Percentiles rank a stretch among this genome's conserved stretches.
phyloP scores from a whole-genome alignment of 768 basidiomycete genomes.

The Termitomyces sp. region DNA sequence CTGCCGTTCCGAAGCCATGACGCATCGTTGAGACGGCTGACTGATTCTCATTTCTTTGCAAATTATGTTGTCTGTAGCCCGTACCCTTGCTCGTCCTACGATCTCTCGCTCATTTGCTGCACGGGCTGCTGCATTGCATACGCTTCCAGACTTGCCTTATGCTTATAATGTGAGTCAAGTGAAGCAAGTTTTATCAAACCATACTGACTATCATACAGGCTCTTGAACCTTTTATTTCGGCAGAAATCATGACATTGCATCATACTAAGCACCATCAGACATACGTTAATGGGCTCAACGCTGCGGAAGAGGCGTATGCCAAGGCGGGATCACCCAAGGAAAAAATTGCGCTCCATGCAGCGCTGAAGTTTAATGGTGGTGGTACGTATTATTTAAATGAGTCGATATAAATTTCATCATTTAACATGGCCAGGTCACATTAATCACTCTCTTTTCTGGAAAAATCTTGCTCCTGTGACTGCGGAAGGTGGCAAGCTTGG shows the following conservation, averaged over 20 bases:
- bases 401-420: too few species aligned
- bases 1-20: constrained; percentile 11
- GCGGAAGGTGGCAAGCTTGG: constrained; percentile 59
- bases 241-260: constrained; percentile 91
- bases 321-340: constrained; percentile 62
- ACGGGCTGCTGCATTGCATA: constrained; percentile 49
- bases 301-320: constrained; percentile 81
- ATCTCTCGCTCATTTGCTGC: constrained; percentile 39
- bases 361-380: constrained; percentile 98
- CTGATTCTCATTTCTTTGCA: neutral
- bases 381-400: constrained; percentile 37
- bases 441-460: constrained; percentile 98
- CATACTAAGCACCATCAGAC: constrained; percentile 89
- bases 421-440: constrained; percentile 59
- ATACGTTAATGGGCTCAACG: constrained; percentile 93
- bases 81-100: constrained; percentile 34
- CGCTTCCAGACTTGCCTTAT: constrained; percentile 77
- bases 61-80: constrained; percentile 47
- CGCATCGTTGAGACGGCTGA: constrained; percentile 4
- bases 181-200: neutral
- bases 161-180: constrained; percentile 56
- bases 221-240: constrained; percentile 88
- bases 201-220: constrained; percentile 37
- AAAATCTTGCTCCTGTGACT: constrained; percentile 78
- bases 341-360: constrained; percentile 80